A percentile compares a stretch with the other conserved stretches of the same genome.
phyloP scores from a whole-genome alignment of 2,329 filamentous ascomycete genomes.

The Paraconiothyrium sp. region DNA sequence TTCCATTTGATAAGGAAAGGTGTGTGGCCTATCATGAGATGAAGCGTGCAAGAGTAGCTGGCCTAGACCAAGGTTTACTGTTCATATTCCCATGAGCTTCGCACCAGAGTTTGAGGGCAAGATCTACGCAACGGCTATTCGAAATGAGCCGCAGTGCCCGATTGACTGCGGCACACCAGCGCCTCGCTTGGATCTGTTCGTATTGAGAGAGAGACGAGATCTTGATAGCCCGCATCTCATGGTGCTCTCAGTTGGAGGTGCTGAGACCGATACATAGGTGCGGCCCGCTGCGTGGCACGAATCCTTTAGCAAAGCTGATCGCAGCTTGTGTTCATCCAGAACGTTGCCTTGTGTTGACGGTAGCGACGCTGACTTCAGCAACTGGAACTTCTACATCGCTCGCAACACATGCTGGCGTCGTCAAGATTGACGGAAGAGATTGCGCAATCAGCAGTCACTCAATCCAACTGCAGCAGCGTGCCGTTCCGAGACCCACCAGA shows the following conservation, averaged over 20 bases:
- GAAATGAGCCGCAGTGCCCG: background rate
- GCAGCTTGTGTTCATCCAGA: background rate
- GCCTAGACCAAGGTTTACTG: background rate
- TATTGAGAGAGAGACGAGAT: background rate
- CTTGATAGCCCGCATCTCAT: background rate
- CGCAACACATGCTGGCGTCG: background rate
- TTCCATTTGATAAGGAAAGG: conserved; percentile 3
- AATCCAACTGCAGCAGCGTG: background rate
- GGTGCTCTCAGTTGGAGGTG: background rate
- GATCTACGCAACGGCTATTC: background rate
- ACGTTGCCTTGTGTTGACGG: background rate
- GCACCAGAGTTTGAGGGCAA: background rate
- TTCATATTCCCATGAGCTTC: background rate
- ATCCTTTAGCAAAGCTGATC: background rate
- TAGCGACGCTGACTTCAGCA: background rate
- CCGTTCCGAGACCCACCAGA: background rate
- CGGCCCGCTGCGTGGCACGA: background rate
- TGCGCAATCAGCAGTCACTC: background rate
- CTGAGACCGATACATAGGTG: background rate
- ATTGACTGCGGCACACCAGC: background rate
- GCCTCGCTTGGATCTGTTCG: background rate
- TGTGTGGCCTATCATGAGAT: conserved; percentile 2
- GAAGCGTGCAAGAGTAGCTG: background rate
- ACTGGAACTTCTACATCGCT: background rate
- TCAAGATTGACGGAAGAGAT: background rate